These are phyloP conservation scores for Ambrosia trifida DNA, from an alignment of 129 eudicot genomes.

Conservation along the genomic window DNA sequence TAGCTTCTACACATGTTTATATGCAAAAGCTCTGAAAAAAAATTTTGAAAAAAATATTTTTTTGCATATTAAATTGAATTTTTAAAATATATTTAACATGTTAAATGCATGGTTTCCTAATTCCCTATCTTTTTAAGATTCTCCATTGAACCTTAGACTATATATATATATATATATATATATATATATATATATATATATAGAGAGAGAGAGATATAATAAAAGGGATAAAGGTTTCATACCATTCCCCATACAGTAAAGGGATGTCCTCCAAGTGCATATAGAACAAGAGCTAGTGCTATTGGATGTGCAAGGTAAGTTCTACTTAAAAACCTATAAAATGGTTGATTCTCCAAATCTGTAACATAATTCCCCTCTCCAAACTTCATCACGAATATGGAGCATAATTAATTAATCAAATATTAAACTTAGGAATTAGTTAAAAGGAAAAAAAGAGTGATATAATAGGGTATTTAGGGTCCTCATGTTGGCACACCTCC, in stretches of 20 bases:
- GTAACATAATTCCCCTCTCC: constrained; percentile 20
- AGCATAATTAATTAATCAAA: not conserved
- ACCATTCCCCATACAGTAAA: constrained; percentile 40
- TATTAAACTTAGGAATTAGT: not conserved
- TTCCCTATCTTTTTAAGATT: too few species aligned
- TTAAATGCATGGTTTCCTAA: too few species aligned
- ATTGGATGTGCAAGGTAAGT: constrained; percentile 32
- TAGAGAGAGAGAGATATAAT: too few species aligned
- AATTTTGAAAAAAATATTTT: too few species aligned
- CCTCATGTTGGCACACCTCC: too few species aligned
- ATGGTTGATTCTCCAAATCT: constrained; percentile 33
- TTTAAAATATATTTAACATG: too few species aligned
- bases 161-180: too few species aligned
- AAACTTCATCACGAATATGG: constrained; percentile 9
- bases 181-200: not conserved
- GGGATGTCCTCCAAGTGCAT: constrained; percentile 37
- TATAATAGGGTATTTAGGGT: too few species aligned
- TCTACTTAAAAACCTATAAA: constrained; percentile 27
- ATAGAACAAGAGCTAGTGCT: constrained; percentile 21
- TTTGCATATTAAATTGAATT: too few species aligned
- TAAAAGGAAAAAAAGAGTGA: not conserved
- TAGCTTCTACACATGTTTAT: too few species aligned
- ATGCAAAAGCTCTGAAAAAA: too few species aligned
- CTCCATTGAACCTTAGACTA: too few species aligned
- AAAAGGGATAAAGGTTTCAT: not conserved